These are phyloP conservation scores for Rickenella mellea DNA, from an alignment of 768 basidiomycete species.

Conservation along the genomic window DNA sequence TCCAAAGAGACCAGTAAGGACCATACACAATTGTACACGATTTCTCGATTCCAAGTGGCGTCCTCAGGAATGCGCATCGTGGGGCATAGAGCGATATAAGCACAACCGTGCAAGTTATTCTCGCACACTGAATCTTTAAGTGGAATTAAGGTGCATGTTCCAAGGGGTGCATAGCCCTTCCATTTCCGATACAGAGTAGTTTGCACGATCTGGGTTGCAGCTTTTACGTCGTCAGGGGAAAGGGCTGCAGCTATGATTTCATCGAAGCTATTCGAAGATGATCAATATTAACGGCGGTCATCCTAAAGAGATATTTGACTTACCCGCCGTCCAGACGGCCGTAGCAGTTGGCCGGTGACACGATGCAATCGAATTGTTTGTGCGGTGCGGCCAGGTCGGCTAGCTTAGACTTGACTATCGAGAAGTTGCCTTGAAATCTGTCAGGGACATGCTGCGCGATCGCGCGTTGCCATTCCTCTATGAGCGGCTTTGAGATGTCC, in stretches of 20 bases:
- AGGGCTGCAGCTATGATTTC: conserved; percentile 10
- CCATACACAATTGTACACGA: conserved; percentile 26
- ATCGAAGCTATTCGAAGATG: conserved; percentile 9
- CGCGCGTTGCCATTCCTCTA: too few relatives aligned
- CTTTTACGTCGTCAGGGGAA: conserved; percentile 9
- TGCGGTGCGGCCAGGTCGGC: neutral
- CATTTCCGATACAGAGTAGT: conserved; percentile 8
- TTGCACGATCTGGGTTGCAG: conserved; percentile 13
- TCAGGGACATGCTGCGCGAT: neutral
- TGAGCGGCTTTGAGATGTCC: too few relatives aligned
- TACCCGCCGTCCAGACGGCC: conserved; percentile 21
- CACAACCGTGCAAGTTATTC: conserved; percentile 1
- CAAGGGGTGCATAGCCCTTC: conserved; percentile 15
- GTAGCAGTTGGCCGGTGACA: conserved; percentile 20
- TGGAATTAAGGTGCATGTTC: conserved; percentile 15
- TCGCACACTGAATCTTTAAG: conserved; percentile 2
- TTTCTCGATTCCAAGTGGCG: conserved; percentile 20
- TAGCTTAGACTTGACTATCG: neutral
- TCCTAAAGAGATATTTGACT: neutral
- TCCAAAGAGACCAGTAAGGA: conserved; percentile 16
- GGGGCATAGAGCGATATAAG: conserved; percentile 20
- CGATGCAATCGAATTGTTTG: conserved; percentile 13
- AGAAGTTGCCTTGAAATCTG: neutral
- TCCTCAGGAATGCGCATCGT: conserved; percentile 23
- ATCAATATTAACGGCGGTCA: too few relatives aligned